Evolutionary conservation across 2,329 filamentous ascomycete species (phyloP).

Genomic region (Penicillium sp.): DNA sequence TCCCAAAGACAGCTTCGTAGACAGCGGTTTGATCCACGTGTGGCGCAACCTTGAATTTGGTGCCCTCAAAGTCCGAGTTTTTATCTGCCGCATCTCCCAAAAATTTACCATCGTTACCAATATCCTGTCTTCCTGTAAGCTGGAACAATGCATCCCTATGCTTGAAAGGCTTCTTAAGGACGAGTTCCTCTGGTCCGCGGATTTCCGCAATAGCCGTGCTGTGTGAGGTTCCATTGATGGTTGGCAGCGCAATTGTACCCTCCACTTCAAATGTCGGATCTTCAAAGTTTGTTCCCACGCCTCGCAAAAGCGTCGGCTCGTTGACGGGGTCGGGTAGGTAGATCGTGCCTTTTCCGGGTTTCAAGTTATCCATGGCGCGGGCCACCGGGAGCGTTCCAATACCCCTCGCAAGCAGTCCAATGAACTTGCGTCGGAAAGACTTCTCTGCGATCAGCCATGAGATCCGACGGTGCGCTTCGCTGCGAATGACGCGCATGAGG

Average conservation of each 20-base stretch:
- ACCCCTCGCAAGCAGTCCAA: conserved; percentile 80
- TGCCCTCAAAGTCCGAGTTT: conserved; percentile 67
- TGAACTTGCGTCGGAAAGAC: conserved; percentile 85
- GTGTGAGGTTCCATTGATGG: conserved; percentile 74
- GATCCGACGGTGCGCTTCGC: conserved; percentile 83
- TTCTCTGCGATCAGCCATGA: conserved; percentile 94
- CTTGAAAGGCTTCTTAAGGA: conserved; percentile 85
- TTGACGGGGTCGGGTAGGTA: conserved; percentile 87
- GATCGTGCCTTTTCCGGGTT: conserved; percentile 73
- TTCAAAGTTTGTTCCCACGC: conserved; percentile 81
- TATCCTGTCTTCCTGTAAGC: conserved; percentile 75
- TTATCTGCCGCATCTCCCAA: conserved; percentile 54
- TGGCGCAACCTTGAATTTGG: conserved; percentile 82
- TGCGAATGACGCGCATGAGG: conserved; percentile 84
- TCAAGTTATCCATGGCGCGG: conserved; percentile 84
- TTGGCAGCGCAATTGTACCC: conserved; percentile 83
- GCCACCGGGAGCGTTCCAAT: conserved; percentile 92
- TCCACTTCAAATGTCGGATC: conserved; percentile 69
- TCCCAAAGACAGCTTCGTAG: conserved; percentile 87
- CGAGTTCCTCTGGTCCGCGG: conserved; percentile 73
- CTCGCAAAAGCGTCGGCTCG: conserved; percentile 77
- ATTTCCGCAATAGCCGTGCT: conserved; percentile 85
- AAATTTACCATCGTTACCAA: conserved; percentile 66
- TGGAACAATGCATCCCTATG: conserved; percentile 73
- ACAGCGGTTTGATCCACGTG: conserved; percentile 93